Evolutionary conservation across 495 filamentous ascomycete species (phyloP), one percentile per base, ranked within the genome.

Genomic region (Lepraria neglecta): DNA sequence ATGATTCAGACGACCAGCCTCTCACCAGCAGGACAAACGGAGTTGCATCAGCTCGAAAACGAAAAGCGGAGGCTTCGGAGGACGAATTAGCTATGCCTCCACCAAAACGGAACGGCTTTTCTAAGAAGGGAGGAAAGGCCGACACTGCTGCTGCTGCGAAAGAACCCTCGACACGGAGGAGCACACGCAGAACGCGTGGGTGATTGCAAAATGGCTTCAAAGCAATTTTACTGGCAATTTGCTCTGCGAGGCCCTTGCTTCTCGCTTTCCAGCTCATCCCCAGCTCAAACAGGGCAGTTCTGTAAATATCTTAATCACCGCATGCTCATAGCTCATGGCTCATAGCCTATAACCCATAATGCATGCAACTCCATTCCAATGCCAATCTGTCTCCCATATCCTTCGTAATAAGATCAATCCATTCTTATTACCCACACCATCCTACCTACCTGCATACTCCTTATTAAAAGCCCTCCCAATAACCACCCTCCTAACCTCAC

Each of bases 381-480:
- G 15, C 14, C 50, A 14, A 6, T 52, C 0, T 52, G 14, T 31
- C 28, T 6, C 2, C 35, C 35, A 38, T 10, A 38, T 10, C 12
- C 7, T 38, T 38, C 35, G 9, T 7, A 35, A 10, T 5, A 24
- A 51, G 0, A 15, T 31, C 50, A 11, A 14, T n/a, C 5, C 11
- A n/a, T n/a, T n/a, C 3, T n/a, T 6, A 3, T 12, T 12, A 24
- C 24, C 10, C 42, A 14, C 15, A 5, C 21, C 35, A 27, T 40
- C 21, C 55, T 35, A 46, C 21, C 58, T 58, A 5, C 50, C 53
- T 10, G 81, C 82, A 75, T 84, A 97, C 73, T 95, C 89, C 74
- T 87, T 90, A 72, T 97, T 96, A 64, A 97, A 98, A 0, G 88
- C 88, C 63, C 94, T 80, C 31, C 95, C 94, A 70, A 98, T 95